Conservation (phyloP, 352 stramenopile species). For the Globisporangium heterothallicum region DNA sequence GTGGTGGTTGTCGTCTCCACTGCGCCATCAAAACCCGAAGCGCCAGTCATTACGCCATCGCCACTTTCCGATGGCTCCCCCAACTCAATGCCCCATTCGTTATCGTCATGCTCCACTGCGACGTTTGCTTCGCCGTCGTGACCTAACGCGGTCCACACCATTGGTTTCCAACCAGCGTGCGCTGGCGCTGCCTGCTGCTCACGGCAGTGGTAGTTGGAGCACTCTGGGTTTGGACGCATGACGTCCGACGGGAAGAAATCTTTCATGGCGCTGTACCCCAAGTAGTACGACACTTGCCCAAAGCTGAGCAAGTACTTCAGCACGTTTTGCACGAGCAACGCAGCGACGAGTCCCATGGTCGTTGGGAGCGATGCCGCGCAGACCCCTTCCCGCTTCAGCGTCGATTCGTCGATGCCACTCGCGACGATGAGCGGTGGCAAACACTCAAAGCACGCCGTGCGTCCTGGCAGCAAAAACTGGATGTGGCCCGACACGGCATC, state of each 20-base stretch:
- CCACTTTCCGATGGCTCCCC: conserved; percentile 9
- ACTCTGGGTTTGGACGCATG: conserved; percentile 83
- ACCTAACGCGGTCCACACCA: conserved; percentile 60
- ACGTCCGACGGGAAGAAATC: conserved; percentile 84
- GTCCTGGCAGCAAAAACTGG: conserved; percentile 78
- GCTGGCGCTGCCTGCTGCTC: conserved; percentile 49
- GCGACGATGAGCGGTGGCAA: conserved; percentile 83
- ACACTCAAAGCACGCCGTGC: conserved; percentile 88
- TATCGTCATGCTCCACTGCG: conserved; percentile 61
- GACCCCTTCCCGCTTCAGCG: conserved; percentile 84
- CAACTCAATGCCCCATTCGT: conserved; percentile 88
- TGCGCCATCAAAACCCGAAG: background rate
- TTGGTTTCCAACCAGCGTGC: conserved; percentile 54
- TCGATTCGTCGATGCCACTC: conserved; percentile 81
- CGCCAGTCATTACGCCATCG: conserved; percentile 14
- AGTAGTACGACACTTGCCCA: conserved; percentile 84
- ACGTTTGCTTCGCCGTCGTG: conserved; percentile 43
- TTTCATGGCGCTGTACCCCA: conserved; percentile 85
- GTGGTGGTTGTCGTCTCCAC: conserved; percentile 13
- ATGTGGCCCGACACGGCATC: conserved; percentile 88
- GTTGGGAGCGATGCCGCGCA: conserved; percentile 86
- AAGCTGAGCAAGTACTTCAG: conserved; percentile 86
- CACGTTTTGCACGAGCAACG: conserved; percentile 84
- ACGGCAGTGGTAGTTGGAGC: conserved; percentile 70
- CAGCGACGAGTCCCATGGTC: conserved; percentile 86